Conservation (phyloP, 345 rosid species). For the Syzygium oleosum region DNA sequence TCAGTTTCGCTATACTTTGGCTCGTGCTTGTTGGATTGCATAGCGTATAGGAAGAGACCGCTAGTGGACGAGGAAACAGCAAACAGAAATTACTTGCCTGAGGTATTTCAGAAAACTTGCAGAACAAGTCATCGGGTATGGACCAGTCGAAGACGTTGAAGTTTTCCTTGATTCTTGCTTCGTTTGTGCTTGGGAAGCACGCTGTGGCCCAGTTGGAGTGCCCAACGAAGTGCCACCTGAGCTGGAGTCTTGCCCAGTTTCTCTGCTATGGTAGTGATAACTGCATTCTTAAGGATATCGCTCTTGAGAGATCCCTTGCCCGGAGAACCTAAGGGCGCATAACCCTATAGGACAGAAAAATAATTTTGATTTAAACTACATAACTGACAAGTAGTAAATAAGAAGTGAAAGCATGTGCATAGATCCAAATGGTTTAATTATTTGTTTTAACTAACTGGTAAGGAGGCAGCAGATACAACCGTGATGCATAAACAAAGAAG, state of each 20-base stretch:
- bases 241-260: slow-evolving; percentile 76
- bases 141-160: slow-evolving; percentile 67
- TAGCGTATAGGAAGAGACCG: background rate
- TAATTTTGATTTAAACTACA: background rate
- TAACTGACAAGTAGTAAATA: background rate
- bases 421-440: background rate
- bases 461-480: background rate
- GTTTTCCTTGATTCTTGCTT: slow-evolving; percentile 65
- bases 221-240: slow-evolving; percentile 84
- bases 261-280: slow-evolving; percentile 41
- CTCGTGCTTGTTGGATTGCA: background rate
- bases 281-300: slow-evolving; percentile 52
- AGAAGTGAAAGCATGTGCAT: background rate
- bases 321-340: slow-evolving; percentile 85
- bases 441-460: background rate
- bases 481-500: background rate
- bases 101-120: slow-evolving; percentile 59
- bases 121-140: slow-evolving; percentile 61
- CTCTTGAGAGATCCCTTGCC: slow-evolving; percentile 59
- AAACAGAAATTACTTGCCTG: slow-evolving; percentile 26
- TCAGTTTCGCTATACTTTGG: background rate
- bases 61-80: background rate
- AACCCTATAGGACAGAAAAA: slow-evolving; percentile 36
- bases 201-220: slow-evolving; percentile 76
- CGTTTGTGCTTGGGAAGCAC: slow-evolving; percentile 82